Percentiles rank a stretch among this genome's conserved stretches.
phyloP scores from a whole-genome alignment of 1,139 yeast species.

The Lodderomyces jiufengensis region DNA sequence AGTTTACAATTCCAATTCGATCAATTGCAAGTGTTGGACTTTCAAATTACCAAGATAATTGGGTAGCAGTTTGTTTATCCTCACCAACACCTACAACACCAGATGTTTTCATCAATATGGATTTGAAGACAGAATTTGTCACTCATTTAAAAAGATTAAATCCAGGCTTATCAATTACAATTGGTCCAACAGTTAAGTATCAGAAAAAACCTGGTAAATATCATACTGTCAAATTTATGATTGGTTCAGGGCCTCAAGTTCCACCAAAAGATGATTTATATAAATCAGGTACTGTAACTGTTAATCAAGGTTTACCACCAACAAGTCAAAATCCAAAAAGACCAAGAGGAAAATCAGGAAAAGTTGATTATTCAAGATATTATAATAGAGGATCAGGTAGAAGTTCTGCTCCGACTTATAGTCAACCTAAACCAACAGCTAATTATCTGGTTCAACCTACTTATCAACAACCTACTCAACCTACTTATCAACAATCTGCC shows the following conservation, averaged over 20 bases:
- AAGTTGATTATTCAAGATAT: constrained; percentile 44
- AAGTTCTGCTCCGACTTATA: constrained; percentile 8
- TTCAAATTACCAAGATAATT: constrained; percentile 82
- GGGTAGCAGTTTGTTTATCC: constrained; percentile 75
- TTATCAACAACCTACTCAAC: constrained; percentile 15
- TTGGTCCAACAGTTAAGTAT: constrained; percentile 74
- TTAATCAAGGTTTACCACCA: constrained; percentile 75
- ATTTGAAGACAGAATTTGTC: constrained; percentile 85
- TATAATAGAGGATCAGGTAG: constrained; percentile 32
- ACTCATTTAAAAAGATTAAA: constrained; percentile 70
- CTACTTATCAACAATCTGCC: constrained; percentile 11
- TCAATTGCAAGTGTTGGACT: constrained; percentile 64
- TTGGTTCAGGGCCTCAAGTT: constrained; percentile 49
- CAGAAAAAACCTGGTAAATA: constrained; percentile 88
- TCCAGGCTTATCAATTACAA: constrained; percentile 54
- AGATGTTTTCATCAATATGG: constrained; percentile 76
- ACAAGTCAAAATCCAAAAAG: constrained; percentile 65
- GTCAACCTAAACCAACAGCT: constrained; percentile 8
- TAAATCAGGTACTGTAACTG: constrained; percentile 86
- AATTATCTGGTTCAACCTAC: constrained; percentile 15
- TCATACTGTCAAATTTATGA: constrained; percentile 67
- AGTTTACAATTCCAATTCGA: constrained; percentile 58
- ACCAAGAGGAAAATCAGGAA: constrained; percentile 48
- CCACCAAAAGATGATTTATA: constrained; percentile 69
- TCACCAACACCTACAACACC: constrained; percentile 54